phyloP scores from a whole-genome alignment of 2,329 filamentous ascomycete genomes.

The Epichloe aotearoae region DNA sequence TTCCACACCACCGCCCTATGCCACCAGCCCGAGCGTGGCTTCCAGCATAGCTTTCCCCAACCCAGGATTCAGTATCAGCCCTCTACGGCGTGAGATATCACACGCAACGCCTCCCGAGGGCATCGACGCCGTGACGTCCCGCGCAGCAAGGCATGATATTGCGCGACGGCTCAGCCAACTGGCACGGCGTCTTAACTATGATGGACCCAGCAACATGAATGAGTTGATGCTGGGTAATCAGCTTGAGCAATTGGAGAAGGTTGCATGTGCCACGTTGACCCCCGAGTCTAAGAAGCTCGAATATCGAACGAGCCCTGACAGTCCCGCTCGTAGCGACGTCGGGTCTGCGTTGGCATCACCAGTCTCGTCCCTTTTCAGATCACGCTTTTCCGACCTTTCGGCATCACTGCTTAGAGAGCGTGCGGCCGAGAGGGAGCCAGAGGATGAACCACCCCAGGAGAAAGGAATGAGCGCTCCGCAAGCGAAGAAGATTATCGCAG shows the following conservation, averaged over 20 bases:
- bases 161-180: conserved; percentile 27
- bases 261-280: conserved; percentile 8
- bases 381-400: conserved; percentile 27
- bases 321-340: conserved; percentile 14
- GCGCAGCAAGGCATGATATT: conserved; percentile 28
- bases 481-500: conserved; percentile 24
- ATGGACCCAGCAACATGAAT: conserved; percentile 20
- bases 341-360: conserved; percentile 22
- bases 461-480: conserved; percentile 20
- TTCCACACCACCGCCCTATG: conserved; percentile 16
- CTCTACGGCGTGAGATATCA: conserved; percentile 16
- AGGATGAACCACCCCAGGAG: conserved; percentile 15
- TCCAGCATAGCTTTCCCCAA: conserved; percentile 20
- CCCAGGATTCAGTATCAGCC: conserved; percentile 15
- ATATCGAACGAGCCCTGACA: conserved; percentile 13
- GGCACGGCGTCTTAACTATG: conserved; percentile 23
- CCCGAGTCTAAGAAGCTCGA: conserved; percentile 8
- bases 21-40: conserved; percentile 21
- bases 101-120: conserved; percentile 5
- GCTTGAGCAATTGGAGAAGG: conserved; percentile 25
- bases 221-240: conserved; percentile 23
- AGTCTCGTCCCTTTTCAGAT: conserved; percentile 23
- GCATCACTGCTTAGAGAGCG: conserved; percentile 20
- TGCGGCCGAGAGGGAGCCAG: conserved; percentile 14
- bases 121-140: conserved; percentile 9